Conservation (phyloP, 1,284 basidiomycete genomes). For the Puccinia hordei region DNA sequence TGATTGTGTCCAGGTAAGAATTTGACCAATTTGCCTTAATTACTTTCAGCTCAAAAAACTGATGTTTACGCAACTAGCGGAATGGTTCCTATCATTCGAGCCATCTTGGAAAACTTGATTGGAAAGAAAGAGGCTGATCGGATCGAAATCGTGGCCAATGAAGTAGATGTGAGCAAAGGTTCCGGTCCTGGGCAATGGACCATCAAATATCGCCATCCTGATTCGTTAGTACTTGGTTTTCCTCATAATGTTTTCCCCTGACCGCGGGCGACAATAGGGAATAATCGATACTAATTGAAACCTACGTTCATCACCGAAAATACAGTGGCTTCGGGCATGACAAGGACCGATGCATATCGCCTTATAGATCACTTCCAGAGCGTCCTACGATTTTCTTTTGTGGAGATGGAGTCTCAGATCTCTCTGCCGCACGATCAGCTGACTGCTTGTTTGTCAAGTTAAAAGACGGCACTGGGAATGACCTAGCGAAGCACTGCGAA, state of each 20-base stretch:
- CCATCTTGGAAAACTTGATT: conserved; percentile 76
- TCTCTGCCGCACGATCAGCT: conserved; percentile 84
- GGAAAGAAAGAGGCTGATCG: conserved; percentile 71
- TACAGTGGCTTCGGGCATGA: conserved; percentile 82
- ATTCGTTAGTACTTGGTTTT: conserved; percentile 65
- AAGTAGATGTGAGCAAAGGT: conserved; percentile 67
- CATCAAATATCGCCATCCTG: conserved; percentile 83
- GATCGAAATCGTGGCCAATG: conserved; percentile 88
- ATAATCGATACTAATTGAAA: background rate
- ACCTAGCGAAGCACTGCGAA: conserved; percentile 75
- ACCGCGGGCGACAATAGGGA: background rate
- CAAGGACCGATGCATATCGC: conserved; percentile 85
- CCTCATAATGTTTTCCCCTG: background rate
- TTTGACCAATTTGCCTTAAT: conserved; percentile 16
- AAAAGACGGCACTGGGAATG: conserved; percentile 76
- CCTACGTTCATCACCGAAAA: background rate
- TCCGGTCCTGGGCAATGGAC: conserved; percentile 72
- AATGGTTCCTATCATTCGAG: conserved; percentile 87
- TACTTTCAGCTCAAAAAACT: background rate
- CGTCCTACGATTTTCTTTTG: conserved; percentile 88
- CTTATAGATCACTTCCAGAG: conserved; percentile 71
- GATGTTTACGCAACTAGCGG: conserved; percentile 64
- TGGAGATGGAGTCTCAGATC: conserved; percentile 79
- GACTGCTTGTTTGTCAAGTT: conserved; percentile 86
- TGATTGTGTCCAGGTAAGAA: conserved; percentile 82